phyloP scores from a whole-genome alignment of 2,329 filamentous ascomycete species.

The Fusarium albidum region DNA sequence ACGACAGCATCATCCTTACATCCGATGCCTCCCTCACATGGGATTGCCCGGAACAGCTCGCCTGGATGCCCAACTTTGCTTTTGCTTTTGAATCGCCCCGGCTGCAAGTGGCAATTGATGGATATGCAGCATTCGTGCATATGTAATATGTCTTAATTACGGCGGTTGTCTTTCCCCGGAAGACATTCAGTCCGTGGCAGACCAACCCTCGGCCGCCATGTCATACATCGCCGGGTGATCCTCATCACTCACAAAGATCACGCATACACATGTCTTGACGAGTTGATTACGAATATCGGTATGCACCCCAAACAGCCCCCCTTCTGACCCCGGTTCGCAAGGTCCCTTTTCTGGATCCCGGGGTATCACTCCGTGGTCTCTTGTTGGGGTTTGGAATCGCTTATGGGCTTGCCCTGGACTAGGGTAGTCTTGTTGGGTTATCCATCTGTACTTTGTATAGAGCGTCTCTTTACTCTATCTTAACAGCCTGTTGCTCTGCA shows the following conservation, averaged over 20 bases:
- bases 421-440: too few relatives aligned
- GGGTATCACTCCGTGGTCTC: slow-evolving; percentile 3
- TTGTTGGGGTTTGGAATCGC: too few relatives aligned
- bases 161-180: slow-evolving; percentile 13
- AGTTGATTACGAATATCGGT: too few relatives aligned
- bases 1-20: slow-evolving; percentile 19
- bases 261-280: too few relatives aligned
- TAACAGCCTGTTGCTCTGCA: not conserved
- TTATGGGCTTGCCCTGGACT: too few relatives aligned
- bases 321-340: slow-evolving; percentile 5
- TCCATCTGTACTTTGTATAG: too few relatives aligned
- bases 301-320: slow-evolving; percentile 24
- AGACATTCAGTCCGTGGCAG: slow-evolving; percentile 5
- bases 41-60: slow-evolving; percentile 3
- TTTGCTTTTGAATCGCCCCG: slow-evolving; percentile 10
- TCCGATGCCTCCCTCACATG: not conserved
- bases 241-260: slow-evolving; percentile 11
- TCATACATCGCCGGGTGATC: slow-evolving; percentile 18
- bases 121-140: slow-evolving; percentile 14
- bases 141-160: slow-evolving; percentile 12
- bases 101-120: not conserved
- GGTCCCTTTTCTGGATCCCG: slow-evolving; percentile 1
- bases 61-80: slow-evolving; percentile 18
- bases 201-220: slow-evolving; percentile 23
- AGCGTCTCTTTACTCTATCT: not conserved